These are phyloP conservation scores for Cordyceps cateniannulata DNA, from an alignment of 2,329 filamentous ascomycete genomes.

Conservation along the genomic window DNA sequence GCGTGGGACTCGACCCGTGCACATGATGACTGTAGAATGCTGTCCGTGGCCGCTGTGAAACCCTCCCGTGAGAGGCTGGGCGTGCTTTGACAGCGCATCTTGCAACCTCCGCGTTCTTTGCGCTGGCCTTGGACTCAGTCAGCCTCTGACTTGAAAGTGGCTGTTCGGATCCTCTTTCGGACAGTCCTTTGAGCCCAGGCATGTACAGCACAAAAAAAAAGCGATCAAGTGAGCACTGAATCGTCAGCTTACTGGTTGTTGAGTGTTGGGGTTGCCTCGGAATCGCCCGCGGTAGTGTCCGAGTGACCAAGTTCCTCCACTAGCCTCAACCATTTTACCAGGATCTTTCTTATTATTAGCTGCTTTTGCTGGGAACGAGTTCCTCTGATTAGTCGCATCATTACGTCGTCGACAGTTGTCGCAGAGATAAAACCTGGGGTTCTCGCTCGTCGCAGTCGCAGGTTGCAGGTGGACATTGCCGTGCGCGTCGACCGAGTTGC, in stretches of 20 bases:
- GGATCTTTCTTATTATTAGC: not conserved
- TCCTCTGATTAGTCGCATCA: not conserved
- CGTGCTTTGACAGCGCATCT: not conserved
- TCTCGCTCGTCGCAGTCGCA: not conserved
- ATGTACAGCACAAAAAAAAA: not conserved
- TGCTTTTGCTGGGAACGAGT: not conserved
- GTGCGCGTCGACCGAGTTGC: not conserved
- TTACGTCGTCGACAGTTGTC: constrained; percentile 9
- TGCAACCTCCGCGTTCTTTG: not conserved
- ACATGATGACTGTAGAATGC: not conserved
- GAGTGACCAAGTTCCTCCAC: constrained; percentile 6
- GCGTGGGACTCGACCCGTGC: not conserved
- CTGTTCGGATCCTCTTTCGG: not conserved
- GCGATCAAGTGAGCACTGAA: constrained; percentile 8
- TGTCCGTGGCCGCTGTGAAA: constrained; percentile 2
- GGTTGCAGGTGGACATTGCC: not conserved
- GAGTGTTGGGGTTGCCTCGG: constrained; percentile 13
- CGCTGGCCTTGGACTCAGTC: no score
- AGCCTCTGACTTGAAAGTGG: not conserved
- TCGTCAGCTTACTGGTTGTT: constrained; percentile 14
- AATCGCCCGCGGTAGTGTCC: not conserved
- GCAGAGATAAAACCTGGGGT: not conserved
- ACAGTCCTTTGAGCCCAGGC: not conserved
- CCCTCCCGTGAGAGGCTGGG: not conserved
- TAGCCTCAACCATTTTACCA: constrained; percentile 8